Conservation (phyloP, 2,329 filamentous ascomycete genomes). For the Trichoderma breve region DNA sequence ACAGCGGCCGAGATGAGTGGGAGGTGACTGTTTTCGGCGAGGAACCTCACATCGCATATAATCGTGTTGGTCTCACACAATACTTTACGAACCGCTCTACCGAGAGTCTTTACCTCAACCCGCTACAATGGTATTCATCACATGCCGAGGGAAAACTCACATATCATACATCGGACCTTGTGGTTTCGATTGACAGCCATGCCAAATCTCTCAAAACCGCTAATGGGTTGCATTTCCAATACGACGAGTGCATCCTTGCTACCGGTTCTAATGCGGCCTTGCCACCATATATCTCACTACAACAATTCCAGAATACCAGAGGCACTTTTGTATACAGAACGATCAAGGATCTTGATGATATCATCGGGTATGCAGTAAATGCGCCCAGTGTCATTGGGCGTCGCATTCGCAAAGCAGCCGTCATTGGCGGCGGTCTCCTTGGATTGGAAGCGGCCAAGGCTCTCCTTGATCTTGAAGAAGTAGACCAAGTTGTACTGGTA, state of each 20-base stretch:
- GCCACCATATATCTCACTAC: slow-evolving; percentile 60
- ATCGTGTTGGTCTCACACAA: slow-evolving; percentile 82
- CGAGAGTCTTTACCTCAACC: slow-evolving; percentile 85
- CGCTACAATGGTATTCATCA: slow-evolving; percentile 66
- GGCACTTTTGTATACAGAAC: slow-evolving; percentile 90
- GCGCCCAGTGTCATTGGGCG: slow-evolving; percentile 64
- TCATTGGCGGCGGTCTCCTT: slow-evolving; percentile 80
- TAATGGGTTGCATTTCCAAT: slow-evolving; percentile 66
- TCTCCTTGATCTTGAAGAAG: slow-evolving; percentile 10
- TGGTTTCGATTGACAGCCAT: slow-evolving; percentile 60
- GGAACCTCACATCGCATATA: slow-evolving; percentile 84
- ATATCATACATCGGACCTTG: slow-evolving; percentile 2
- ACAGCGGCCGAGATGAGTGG: slow-evolving; percentile 63
- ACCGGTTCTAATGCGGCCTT: slow-evolving; percentile 84
- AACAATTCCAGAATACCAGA: slow-evolving; percentile 65
- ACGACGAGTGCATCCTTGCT: slow-evolving; percentile 79
- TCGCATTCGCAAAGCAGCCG: slow-evolving; percentile 41
- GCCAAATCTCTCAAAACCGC: slow-evolving; percentile 68
- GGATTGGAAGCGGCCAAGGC: slow-evolving; percentile 52
- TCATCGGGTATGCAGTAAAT: slow-evolving; percentile 70
- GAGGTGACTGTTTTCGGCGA: slow-evolving; percentile 84
- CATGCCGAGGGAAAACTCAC: background rate
- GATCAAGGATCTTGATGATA: slow-evolving; percentile 73
- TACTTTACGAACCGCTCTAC: slow-evolving; percentile 86
- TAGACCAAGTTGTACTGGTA: slow-evolving; percentile 66